Evolutionary conservation across 2,329 filamentous ascomycete species (phyloP), one percentile per base, ranked within the genome.

Genomic region (Onygenales sp.): DNA sequence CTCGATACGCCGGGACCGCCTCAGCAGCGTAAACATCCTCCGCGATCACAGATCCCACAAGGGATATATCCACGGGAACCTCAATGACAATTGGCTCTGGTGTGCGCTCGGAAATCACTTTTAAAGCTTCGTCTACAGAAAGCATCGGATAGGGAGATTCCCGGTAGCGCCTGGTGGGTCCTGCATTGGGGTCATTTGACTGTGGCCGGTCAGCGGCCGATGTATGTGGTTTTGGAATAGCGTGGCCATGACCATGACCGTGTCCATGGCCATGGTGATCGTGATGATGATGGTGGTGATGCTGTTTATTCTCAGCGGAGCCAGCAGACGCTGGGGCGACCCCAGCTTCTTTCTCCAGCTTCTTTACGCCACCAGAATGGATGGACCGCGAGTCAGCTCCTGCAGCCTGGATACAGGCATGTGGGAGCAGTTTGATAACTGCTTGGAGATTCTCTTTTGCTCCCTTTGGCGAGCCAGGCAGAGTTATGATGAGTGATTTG

Each of bases 401-500:
- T 0, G 87, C 83, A 32, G 89, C 87, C 73, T 97, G 92, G 7
- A 87, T 74, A 61, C 93, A 98, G n/a, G 93, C 93, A 71, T 98
- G 93, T 0, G 92, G 91, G 5, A 98, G 73, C n/a, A 92, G 83
- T 66, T 90, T 94, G 57, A 98, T 75, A 6, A 98, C 78, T 1
- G 91, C 85, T 64, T 93, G 84, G 0, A 98, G 79, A 64, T 97
- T 98, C 73, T 98, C 93, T 64, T 84, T 88, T 7, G 93, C 93
- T 1, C 91, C 93, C 68, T 97, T 97, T 0, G 93, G 93, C 0
- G 92, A 97, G 1, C 93, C 93, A 0, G 93, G 93, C 3, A 98
- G 75, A 0, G 93, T 98, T 57, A 96, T 73, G 27, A 98, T 86
- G 51, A 98, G 71, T 0, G 89, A 85, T 56, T 83, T 83, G 57